Evolutionary conservation across 2,329 filamentous ascomycete genomes (phyloP), one percentile per base, ranked within the genome.

Genomic region (Hypoxylon sp.): DNA sequence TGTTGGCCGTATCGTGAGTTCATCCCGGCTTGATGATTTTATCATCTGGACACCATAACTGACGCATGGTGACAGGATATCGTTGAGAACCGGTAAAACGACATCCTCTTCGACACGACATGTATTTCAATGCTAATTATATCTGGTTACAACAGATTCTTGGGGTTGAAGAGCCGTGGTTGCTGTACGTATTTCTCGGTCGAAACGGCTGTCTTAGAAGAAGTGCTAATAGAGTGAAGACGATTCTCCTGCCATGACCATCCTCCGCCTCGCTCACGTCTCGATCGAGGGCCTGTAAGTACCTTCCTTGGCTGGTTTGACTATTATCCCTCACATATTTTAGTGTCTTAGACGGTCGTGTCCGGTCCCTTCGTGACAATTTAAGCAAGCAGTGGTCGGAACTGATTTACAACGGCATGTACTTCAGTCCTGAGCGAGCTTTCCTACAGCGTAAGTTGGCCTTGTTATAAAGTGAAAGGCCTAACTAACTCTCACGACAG

Each of bases 131-230:
- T 24, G 20, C 52, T 55, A 36, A 55, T 86, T 40, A n/a, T 40
- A 40, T 40, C 20, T 40, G 36, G n/a, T 20, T 20, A 18, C 16
- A 6, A n/a, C 7, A 40, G 92, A 56, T 81, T 80, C 67, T 78
- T 92, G 75, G 92, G 91, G 68, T 84, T 69, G 36, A 94, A 94
- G 84, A 89, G 86, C 71, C 88, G 92, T 74, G 92, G 92, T 73
- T 94, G 91, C 83, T 94, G 26, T 32, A 16, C 12, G 45, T 30
- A 49, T 20, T 18, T 18, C 11, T 16, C 1, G 7, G 8, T 4
- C 1, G 7, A 20, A 40, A 40, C 9, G 8, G 26, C 12, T 5
- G 20, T 49, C 2, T 18, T 16, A 32, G 14, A 18, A 32, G 14
- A 18, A 20, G 22, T 16, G 22, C 45, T 49, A 32, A 49, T 14